Base-by-base conservation (phyloP, 495 filamentous ascomycete genomes). In the Trichocladium antarcticum region DNA sequence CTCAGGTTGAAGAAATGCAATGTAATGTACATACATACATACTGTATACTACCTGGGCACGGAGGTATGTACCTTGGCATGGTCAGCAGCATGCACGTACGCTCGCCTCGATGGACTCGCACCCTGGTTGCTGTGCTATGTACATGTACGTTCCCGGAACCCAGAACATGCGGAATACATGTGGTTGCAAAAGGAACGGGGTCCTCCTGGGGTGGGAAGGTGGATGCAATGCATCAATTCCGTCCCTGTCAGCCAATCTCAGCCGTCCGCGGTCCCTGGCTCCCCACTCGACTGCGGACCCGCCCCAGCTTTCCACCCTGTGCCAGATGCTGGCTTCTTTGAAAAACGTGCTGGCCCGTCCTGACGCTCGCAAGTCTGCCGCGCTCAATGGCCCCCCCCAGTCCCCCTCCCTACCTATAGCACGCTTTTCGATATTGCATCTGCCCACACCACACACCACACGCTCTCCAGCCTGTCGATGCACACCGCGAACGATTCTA, bases 301-400 rank as follows among this genome's bases (percentile, higher is more conserved):
- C 41, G 37, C 46, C 42, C 42, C 42, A 22, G 35, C 49, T 32
- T 45, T 44, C 54, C 54, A 47, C 42, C 34, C 10, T 36, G 52
- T 45, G 51, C 58, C 46, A 53, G 49, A 53, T 53, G 47, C 49
- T 56, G 51, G 53, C 50, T 56, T 53, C 53, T 58, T 57, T 57
- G 56, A 65, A 65, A 65, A 65, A 65, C 62, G 62, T 65, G 62
- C 57, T 57, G 49, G 58, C 50, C 62, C 62, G 58, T 57, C 57
- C 20, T 50, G 39, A 56, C 42, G 37, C 37, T 51, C 37, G 36
- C 19, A 39, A 32, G 44, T 34, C 37, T 50, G 49, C 55, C 50
- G 55, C 47, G 55, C 47, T 49, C 29, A 28, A 37, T 22, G 37
- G 41, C 29, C 37, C 37, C 37, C 29, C 32, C 44, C 36, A 46